Percentiles rank a stretch among this genome's conserved stretches.
Evolutionary conservation across 805 yeast species (phyloP).

Genomic region (Sugiyamaella americana): DNA sequence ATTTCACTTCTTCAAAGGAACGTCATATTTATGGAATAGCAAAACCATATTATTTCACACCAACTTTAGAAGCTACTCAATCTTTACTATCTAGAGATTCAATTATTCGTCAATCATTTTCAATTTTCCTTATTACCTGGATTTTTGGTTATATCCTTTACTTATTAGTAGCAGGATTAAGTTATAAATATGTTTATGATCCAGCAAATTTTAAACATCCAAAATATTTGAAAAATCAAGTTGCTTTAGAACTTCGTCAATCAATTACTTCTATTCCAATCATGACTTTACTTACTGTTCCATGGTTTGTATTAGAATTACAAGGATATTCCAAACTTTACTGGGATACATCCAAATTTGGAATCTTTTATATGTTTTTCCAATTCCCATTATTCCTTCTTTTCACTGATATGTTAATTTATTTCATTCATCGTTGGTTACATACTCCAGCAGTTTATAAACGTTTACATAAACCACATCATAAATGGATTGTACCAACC

Average conservation of each 20-base stretch:
- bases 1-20: neutral
- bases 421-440: constrained; percentile 83
- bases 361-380: constrained; percentile 60
- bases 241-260: constrained; percentile 71
- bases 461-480: constrained; percentile 90
- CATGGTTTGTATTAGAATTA: constrained; percentile 82
- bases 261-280: constrained; percentile 79
- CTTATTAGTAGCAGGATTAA: constrained; percentile 64
- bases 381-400: constrained; percentile 78
- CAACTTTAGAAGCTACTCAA: constrained; percentile 42
- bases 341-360: constrained; percentile 55
- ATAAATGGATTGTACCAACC: constrained; percentile 97
- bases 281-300: constrained; percentile 82
- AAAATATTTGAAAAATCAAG: constrained; percentile 88
- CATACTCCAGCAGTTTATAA: constrained; percentile 92
- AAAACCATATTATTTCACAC: constrained; percentile 13
- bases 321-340: constrained; percentile 80
- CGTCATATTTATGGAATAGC: constrained; percentile 50
- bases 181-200: constrained; percentile 77
- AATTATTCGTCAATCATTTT: constrained; percentile 59
- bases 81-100: constrained; percentile 71
- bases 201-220: constrained; percentile 92
- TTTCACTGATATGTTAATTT: constrained; percentile 92
- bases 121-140: constrained; percentile 63
- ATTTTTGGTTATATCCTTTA: constrained; percentile 86